A percentile compares a stretch with the other conserved stretches of the same genome.
Evolutionary conservation across 148 eudicot species (phyloP).

Genomic region (Polygonum aviculare): DNA sequence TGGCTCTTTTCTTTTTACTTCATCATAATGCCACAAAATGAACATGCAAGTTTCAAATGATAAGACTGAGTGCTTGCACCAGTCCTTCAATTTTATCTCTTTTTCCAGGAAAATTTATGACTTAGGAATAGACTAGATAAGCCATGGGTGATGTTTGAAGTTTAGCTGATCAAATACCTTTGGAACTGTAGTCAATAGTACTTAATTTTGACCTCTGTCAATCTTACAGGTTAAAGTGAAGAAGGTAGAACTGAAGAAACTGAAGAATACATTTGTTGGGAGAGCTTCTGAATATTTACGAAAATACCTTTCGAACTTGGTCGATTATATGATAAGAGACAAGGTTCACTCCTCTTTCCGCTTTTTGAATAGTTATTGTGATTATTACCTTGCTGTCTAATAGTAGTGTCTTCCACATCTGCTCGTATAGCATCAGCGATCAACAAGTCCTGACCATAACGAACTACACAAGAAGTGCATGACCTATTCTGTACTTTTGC

Average conservation of each 20-base stretch:
- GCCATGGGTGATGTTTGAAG: too few species aligned
- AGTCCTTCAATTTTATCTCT: background rate
- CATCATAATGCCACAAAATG: background rate
- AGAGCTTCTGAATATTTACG: constrained; percentile 90
- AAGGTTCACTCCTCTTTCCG: constrained; percentile 71
- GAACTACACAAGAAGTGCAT: constrained; percentile 86
- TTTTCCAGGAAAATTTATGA: background rate
- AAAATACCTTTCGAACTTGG: constrained; percentile 79
- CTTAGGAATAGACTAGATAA: too few species aligned
- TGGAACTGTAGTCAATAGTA: background rate
- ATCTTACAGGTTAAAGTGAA: constrained; percentile 68
- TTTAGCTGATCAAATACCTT: too few species aligned
- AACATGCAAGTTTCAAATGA: background rate
- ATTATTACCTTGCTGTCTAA: background rate
- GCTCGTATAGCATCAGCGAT: constrained; percentile 52
- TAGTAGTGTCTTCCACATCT: constrained; percentile 17
- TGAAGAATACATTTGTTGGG: constrained; percentile 68
- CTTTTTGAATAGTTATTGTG: background rate
- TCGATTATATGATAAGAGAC: constrained; percentile 93
- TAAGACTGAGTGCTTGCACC: background rate
- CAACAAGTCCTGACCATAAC: constrained; percentile 92
- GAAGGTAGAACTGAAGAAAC: constrained; percentile 75
- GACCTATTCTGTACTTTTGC: constrained; percentile 89
- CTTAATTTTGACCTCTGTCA: too few species aligned
- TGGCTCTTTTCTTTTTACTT: background rate